phyloP scores from a whole-genome alignment of 208 protist genomes.

The Trypanosoma scelopori region DNA sequence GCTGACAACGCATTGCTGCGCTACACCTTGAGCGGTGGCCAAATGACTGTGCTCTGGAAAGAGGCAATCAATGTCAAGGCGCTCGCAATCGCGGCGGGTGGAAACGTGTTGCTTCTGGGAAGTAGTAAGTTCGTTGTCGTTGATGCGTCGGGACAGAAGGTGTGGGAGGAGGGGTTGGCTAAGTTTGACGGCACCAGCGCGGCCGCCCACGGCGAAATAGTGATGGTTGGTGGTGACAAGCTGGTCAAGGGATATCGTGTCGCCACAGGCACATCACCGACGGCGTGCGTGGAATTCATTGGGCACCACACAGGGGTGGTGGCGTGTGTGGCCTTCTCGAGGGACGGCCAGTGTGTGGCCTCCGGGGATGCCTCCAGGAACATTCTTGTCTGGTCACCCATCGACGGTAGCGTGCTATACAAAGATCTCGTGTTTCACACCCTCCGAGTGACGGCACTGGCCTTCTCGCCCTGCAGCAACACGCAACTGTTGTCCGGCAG shows the following conservation, averaged over 20 bases:
- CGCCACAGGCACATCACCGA: neutral
- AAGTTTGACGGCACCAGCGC: constrained; percentile 34
- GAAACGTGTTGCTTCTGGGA: constrained; percentile 15
- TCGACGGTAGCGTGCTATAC: constrained; percentile 29
- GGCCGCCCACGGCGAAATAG: constrained; percentile 14
- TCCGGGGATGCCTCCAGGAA: constrained; percentile 33
- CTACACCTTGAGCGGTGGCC: constrained; percentile 8
- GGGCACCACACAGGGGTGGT: constrained; percentile 31
- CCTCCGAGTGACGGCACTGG: constrained; percentile 30
- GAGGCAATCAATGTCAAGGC: constrained; percentile 17
- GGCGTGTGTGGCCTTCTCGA: constrained; percentile 30
- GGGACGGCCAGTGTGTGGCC: constrained; percentile 25
- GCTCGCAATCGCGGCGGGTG: constrained; percentile 11
- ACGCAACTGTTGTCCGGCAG: constrained; percentile 34
- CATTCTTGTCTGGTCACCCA: constrained; percentile 43
- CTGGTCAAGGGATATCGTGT: constrained; percentile 27
- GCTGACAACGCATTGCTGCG: constrained; percentile 26
- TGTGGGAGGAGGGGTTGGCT: constrained; percentile 25
- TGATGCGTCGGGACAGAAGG: constrained; percentile 10
- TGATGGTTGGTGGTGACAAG: constrained; percentile 34
- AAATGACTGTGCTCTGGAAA: constrained; percentile 22
- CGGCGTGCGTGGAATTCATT: constrained; percentile 16
- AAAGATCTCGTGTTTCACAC: constrained; percentile 44
- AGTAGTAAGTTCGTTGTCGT: constrained; percentile 19
- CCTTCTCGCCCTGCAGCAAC: constrained; percentile 28